Evolutionary conservation across 208 protist genomes (phyloP), one percentile per base, ranked within the genome.

Genomic region (Leishmania amazonensis): DNA sequence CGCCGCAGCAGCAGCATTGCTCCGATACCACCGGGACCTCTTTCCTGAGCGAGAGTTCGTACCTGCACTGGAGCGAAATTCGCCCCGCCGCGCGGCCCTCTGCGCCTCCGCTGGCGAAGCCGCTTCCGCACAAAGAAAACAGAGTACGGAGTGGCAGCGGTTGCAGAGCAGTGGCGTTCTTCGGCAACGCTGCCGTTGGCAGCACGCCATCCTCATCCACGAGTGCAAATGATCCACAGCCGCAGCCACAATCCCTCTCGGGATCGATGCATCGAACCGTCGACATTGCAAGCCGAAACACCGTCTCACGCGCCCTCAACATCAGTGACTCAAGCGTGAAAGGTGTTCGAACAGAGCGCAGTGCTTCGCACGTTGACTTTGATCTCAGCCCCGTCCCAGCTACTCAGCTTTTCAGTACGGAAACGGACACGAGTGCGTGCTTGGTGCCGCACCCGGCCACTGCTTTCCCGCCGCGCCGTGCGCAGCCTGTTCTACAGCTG

Each of bases 251-350:
- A 67, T 67, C 62, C 62, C 53, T 73, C 31, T 81, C 81, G 15
- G 77, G 57, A 42, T 81, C 81, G 13, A 68, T 54, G 71, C 72
- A 53, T 31, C 81, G 38, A 49, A 54, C 45, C 0, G 64, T 60
- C 57, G 73, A 24, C 0, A 74, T 51, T 38, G 57, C 40, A 53
- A 35, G 62, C 62, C 57, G 64, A 54, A 81, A 58, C 62, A 85
- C 77, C 17, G 81, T 85, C 21, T 70, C 81, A 4, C 81, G 81
- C 31, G 81, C 77, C 17, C 71, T 85, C 19, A 81, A 85, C 62
- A 78, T 85, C n/a, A 85, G 81, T 47, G 76, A 79, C 62, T 85
- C 81, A 28, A 81, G 81, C 64, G 38, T 85, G 6, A 85, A 85
- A 45, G 71, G 67, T 40, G 72, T 28, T 5, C 77, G 62, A 15